Evolutionary conservation across 2,329 filamentous ascomycete genomes (phyloP).

Genomic region (Trichophaea hybrida): DNA sequence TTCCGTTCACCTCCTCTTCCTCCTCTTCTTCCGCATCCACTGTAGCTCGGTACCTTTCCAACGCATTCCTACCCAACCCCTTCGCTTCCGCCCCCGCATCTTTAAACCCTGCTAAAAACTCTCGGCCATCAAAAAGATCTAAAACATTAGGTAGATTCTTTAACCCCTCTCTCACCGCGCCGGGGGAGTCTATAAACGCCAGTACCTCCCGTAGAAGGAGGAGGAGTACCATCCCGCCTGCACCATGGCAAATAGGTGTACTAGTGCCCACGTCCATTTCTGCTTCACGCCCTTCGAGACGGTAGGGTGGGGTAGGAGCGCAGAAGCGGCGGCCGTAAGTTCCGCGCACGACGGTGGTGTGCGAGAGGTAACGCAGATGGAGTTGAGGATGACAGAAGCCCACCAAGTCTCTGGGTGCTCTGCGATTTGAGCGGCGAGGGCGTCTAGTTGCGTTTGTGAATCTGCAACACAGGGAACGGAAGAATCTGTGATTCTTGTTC

Average conservation of each 20-base stretch:
- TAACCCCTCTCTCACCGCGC: background rate
- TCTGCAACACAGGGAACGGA: background rate
- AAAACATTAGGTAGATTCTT: background rate
- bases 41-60: background rate
- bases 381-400: background rate
- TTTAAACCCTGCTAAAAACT: conserved; percentile 1
- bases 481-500: conserved; percentile 7
- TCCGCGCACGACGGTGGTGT: background rate
- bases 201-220: conserved; percentile 12
- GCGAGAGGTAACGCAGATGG: background rate
- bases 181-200: background rate
- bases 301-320: background rate
- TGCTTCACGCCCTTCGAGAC: background rate
- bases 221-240: conserved; percentile 22
- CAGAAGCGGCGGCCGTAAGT: background rate
- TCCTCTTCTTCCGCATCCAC: background rate
- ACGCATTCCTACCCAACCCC: background rate
- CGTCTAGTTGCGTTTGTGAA: background rate
- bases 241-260: conserved; percentile 18
- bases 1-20: background rate
- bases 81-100: background rate
- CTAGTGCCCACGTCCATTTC: conserved; percentile 19
- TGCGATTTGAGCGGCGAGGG: background rate
- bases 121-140: conserved; percentile 2
- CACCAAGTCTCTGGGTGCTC: background rate